A percentile compares a stretch with the other conserved stretches of the same genome.
Conservation (phyloP, 75 land plant species). For the Sequoiadendron giganteum region DNA sequence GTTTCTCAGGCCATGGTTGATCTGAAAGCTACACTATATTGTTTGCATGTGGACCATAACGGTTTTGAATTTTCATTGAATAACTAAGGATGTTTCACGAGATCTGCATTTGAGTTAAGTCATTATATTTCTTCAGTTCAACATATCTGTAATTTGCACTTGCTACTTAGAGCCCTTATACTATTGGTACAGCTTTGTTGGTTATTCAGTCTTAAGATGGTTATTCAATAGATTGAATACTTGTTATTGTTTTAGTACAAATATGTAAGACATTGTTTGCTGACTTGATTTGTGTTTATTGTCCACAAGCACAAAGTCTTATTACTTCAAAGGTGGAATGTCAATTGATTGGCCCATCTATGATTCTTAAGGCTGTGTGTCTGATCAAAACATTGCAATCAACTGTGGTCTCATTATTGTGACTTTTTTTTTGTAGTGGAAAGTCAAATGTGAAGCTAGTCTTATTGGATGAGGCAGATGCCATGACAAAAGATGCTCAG, state of each 20-base stretch:
- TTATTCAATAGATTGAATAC: neutral
- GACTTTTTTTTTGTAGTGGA: conserved; percentile 39
- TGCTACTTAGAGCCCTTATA: neutral
- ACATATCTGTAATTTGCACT: neutral
- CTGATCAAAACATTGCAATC: neutral
- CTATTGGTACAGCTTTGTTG: neutral
- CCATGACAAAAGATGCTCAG: conserved; percentile 99
- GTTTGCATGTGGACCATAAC: neutral
- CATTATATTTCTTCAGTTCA: neutral
- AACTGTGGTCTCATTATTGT: neutral
- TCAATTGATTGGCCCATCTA: neutral
- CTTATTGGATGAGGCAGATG: conserved; percentile 96
- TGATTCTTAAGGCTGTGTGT: neutral
- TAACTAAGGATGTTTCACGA: neutral
- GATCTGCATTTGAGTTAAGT: neutral
- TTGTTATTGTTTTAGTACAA: neutral
- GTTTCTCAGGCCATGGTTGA: neutral
- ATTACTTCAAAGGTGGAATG: neutral
- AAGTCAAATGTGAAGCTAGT: conserved; percentile 80
- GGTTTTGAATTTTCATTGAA: neutral
- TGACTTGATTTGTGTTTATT: neutral
- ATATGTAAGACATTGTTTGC: neutral
- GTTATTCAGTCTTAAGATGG: neutral
- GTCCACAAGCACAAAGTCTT: neutral
- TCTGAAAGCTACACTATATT: neutral